These are phyloP conservation scores for Saccharomycopsis amapae DNA, from an alignment of 805 yeast genomes.

Conservation along the genomic window DNA sequence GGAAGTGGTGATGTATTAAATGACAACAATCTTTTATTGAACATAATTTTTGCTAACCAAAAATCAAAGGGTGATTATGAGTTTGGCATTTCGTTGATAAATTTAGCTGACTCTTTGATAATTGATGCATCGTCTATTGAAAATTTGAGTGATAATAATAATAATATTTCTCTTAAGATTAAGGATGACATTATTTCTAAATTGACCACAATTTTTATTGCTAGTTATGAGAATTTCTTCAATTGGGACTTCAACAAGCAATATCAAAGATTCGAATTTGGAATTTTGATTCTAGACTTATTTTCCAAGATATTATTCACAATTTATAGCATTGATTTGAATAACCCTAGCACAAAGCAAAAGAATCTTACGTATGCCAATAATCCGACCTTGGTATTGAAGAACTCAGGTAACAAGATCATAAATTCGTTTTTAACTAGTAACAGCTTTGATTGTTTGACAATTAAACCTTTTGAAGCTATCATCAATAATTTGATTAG, in stretches of 20 bases:
- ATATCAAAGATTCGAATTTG: constrained; percentile 55
- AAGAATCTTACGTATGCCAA: not conserved
- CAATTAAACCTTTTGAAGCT: constrained; percentile 45
- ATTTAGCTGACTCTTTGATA: constrained; percentile 46
- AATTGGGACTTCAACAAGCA: constrained; percentile 59
- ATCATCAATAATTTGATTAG: constrained; percentile 42
- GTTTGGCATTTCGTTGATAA: constrained; percentile 56
- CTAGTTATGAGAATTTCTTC: constrained; percentile 64
- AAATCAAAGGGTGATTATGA: constrained; percentile 58
- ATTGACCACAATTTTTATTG: constrained; percentile 49
- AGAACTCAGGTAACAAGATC: constrained; percentile 44
- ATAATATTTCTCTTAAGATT: constrained; percentile 32
- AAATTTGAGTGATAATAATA: constrained; percentile 18
- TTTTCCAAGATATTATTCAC: constrained; percentile 48
- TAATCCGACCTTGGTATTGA: constrained; percentile 34
- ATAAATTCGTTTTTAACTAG: constrained; percentile 49
- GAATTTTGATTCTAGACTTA: constrained; percentile 44
- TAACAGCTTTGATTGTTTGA: constrained; percentile 43
- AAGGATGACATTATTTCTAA: constrained; percentile 51
- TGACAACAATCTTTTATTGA: constrained; percentile 38
- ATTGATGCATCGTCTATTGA: constrained; percentile 35
- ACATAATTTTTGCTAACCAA: constrained; percentile 65
- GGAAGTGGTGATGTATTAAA: not conserved
- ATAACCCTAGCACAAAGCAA: not conserved
- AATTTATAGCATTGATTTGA: constrained; percentile 46